Evolutionary conservation across 2,329 filamentous ascomycete genomes (phyloP), one percentile per base, ranked within the genome.

Genomic region (Colletotrichum endophyticum): DNA sequence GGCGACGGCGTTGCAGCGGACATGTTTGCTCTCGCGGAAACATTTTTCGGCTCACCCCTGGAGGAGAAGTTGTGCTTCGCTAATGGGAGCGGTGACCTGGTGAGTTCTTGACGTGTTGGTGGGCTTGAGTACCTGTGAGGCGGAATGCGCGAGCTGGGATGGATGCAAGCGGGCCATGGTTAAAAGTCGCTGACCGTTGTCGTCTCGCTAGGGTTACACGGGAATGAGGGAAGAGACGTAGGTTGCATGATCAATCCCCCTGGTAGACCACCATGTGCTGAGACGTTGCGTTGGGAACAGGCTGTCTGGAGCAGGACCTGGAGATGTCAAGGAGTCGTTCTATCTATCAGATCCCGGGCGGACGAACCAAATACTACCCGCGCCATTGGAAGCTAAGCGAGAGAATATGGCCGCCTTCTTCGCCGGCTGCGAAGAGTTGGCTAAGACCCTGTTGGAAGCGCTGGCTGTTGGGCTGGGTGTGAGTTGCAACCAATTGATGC

Each of bases 391-490:
- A 22, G 15, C 15, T 8, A 64, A 62, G 16, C 72, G 77, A 8
- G 34, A 62, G 11, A 36, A 22, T 11, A 30, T 78, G 39, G 28
- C 75, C 2, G 62, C 32, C 13, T 78, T 78, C 59, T 78, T 77
- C 59, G 28, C 64, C 4, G 69, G 32, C 49, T 78, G 72, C 19
- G 75, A 75, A 15, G 15, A 15, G 5, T 49, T 77, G 15, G 72
- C 75, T 7, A 75, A 73, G 53, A 77, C 53, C 3, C 39, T 78
- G 12, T 25, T 78, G 25, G 69, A 76, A 34, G 77, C 68, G 2
- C 94, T 99, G 63, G 95, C 94, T 39, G 88, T 94, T 8, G 96
- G 95, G 0, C 90, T 99, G 1, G 89, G 91, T 72, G 93, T 94
- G 85, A 75, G 84, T 80, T 25, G 44, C 11, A 53, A 53, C n/a